Evolutionary conservation across 192 early-diverging fungal species (phyloP), one percentile per base, ranked within the genome.

Genomic region (Linnemannia hyalina): DNA sequence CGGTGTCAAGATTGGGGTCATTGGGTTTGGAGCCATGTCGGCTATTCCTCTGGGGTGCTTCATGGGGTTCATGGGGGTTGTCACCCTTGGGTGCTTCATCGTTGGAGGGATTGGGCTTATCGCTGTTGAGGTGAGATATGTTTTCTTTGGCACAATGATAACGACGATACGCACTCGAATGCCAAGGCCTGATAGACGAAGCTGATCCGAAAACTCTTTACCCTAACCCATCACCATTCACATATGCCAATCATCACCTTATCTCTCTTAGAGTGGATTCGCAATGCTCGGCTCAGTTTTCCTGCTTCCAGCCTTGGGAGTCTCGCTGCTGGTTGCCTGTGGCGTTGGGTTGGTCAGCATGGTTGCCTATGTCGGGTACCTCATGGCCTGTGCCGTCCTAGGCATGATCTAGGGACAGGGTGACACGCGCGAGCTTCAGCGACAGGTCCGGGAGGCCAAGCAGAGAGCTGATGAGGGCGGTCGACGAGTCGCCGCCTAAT

Each of bases 391-490:
- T 26, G 82, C 93, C 63, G 35, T 94, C 35, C 88, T 90, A 5
- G 91, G 90, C 73, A 96, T 96, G 81, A 74, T 94, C 65, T 88
- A 90, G 71, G 95, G 96, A 76, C 90, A 26, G 8, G 55, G 6
- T 9, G 55, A 57, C 9, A 57, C 9, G 22, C 93, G 55, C 8
- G 55, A 1, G 23, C 7, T 6, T 26, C 55, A 57, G n/a, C 55
- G n/a, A 26, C n/a, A 57, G n/a, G 2, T 26, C 7, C 55, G 55
- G 8, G 55, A 57, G n/a, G 8, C n/a, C 0, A 26, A 26, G n/a
- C 55, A 26, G 55, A 23, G 23, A 9, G n/a, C n/a, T 7, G 23
- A 57, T 26, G 55, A 57, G 10, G 55, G 55, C 7, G 8, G n/a
- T 57, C 55, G n/a, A 26, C 55, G 55, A 2, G 2, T 26, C 55